phyloP scores from a whole-genome alignment of 176 grass and related monocot genomes.

The Oryza meyeriana region DNA sequence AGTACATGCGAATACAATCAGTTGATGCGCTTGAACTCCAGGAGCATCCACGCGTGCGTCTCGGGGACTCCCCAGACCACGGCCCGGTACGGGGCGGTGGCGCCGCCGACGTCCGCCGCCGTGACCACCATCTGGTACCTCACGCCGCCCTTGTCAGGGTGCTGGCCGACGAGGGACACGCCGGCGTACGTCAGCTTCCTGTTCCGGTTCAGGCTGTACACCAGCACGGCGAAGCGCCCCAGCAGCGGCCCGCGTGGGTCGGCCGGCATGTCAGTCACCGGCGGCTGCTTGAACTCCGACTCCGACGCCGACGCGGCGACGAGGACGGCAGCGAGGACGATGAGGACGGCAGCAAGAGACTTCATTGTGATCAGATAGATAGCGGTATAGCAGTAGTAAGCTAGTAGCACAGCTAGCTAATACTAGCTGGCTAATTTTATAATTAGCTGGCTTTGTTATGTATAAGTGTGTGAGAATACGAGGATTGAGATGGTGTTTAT shows the following conservation, averaged over 20 bases:
- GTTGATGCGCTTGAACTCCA: conserved; percentile 35
- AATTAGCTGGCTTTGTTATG: background rate
- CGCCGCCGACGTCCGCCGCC: background rate
- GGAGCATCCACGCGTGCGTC: conserved; percentile 27
- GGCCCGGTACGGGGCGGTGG: background rate
- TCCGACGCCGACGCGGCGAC: background rate
- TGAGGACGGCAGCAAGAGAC: background rate
- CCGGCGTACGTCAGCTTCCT: conserved; percentile 1
- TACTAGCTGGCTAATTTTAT: background rate
- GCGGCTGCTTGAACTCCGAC: background rate
- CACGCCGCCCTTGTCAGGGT: conserved; percentile 10
- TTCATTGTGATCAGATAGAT: conserved; percentile 1
- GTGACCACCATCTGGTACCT: conserved; percentile 38
- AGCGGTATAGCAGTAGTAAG: no score
- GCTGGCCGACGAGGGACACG: conserved; percentile 12
- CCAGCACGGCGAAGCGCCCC: conserved; percentile 44
- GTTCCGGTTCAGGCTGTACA: conserved; percentile 36
- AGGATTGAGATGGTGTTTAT: no score
- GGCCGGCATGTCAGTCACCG: conserved; percentile 6
- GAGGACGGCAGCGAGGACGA: background rate
- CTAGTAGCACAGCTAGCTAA: background rate
- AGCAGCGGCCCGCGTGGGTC: background rate
- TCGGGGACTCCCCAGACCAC: conserved; percentile 37
- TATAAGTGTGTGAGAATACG: background rate
- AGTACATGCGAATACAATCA: background rate